Evolutionary conservation across 306 rosid species (phyloP).

Genomic region (Acacia confusa): DNA sequence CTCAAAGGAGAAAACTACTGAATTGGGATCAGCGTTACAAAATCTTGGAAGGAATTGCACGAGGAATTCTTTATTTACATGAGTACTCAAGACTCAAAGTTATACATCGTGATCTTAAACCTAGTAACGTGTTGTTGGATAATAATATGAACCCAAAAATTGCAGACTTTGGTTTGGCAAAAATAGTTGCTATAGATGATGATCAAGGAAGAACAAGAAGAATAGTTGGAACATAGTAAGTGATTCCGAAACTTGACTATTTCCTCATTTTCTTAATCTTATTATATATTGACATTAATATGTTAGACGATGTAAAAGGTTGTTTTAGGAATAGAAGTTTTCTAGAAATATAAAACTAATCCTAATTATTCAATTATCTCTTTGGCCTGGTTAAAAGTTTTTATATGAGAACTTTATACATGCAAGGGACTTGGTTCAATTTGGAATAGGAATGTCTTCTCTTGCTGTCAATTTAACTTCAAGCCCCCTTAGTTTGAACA

Average conservation of each 20-base stretch:
- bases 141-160: conserved; percentile 15
- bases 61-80: conserved; percentile 26
- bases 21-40: conserved; percentile 33
- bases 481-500: neutral
- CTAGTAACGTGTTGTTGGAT: conserved; percentile 5
- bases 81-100: conserved; percentile 40
- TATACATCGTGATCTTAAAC: conserved; percentile 22
- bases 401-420: neutral
- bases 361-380: neutral
- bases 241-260: neutral
- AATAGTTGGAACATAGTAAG: conserved; percentile 23
- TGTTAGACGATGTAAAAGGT: neutral
- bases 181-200: neutral
- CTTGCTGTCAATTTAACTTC: neutral
- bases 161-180: conserved; percentile 2
- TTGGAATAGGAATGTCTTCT: neutral
- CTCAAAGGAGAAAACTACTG: conserved; percentile 21
- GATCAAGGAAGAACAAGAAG: neutral
- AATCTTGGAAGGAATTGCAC: conserved; percentile 39
- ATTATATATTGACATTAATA: neutral
- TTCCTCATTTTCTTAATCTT: neutral
- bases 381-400: neutral
- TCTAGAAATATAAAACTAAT: neutral
- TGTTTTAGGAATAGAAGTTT: neutral
- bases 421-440: neutral